Evolutionary conservation across 495 filamentous ascomycete genomes (phyloP), one percentile per base, ranked within the genome.

Genomic region (Cercophora sp.): DNA sequence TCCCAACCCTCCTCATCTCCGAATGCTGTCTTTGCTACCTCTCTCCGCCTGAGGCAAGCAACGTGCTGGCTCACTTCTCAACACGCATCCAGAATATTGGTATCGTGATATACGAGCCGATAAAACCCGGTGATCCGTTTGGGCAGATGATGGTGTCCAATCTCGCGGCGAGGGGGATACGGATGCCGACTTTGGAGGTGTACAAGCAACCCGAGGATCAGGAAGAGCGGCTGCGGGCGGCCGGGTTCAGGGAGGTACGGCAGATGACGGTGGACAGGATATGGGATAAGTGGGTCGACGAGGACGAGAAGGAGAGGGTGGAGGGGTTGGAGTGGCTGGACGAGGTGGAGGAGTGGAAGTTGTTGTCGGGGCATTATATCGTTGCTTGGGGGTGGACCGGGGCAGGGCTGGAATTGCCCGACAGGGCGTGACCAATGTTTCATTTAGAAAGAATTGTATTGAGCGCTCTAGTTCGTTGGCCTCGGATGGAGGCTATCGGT

Each of bases 21-120:
- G 93, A 98, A 67, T 96, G 92, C 73, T 96, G 93, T 69, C 77
- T 98, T 20, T 85, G 90, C 56, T 98, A 98, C 65, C 79, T 98
- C 1, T 75, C 83, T 1, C 77, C 84, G 0, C 52, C 72, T 0
- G 76, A 81, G 25, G 85, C 89, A 1, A 70, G 72, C 37, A 63
- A 69, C 10, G 82, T 93, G 9, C 71, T 96, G n/a, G 56, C 74
- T 19, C 85, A 81, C 61, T 89, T 95, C 57, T 75, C 80, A 3
- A 66, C 75, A 13, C 69, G 57, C 34, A 72, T 87, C 42, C 70
- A 76, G 45, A 64, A 79, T 4, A 62, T 91, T 0, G 84, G 80
- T 0, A 57, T 96, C 4, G 68, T 96, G 24, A 63, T 98, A 27
- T 98, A 98, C 72, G 93, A 98, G 63, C 93, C 93, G 0, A 85